Evolutionary conservation across 495 filamentous ascomycete genomes (phyloP).

Genomic region (Lophium mytilinum): DNA sequence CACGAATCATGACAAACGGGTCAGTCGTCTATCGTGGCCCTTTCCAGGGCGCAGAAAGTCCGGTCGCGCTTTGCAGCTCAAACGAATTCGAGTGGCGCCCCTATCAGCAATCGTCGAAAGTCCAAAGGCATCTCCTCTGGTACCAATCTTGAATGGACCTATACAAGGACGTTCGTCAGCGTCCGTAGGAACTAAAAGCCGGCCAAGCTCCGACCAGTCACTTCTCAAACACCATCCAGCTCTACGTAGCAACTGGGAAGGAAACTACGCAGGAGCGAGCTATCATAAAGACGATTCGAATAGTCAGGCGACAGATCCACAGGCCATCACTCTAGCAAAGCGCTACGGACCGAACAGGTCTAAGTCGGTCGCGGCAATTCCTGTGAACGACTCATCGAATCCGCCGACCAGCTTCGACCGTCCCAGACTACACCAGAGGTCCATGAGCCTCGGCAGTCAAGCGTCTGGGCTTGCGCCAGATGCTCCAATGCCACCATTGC

Average conservation of each 20-base stretch:
- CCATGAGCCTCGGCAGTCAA: conserved; percentile 15
- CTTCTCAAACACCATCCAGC: conserved; percentile 15
- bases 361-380: conserved; percentile 15
- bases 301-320: too few species aligned
- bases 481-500: conserved; percentile 11
- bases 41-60: conserved; percentile 15
- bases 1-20: neutral
- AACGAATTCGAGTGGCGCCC: conserved; percentile 4
- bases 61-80: conserved; percentile 8
- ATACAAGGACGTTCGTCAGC: neutral
- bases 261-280: neutral
- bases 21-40: conserved; percentile 16
- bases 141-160: conserved; percentile 2
- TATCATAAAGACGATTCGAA: neutral
- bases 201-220: conserved; percentile 15
- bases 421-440: conserved; percentile 9
- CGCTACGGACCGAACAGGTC: conserved; percentile 12
- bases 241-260: conserved; percentile 5
- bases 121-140: conserved; percentile 12
- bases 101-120: conserved; percentile 16
- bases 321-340: neutral
- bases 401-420: neutral
- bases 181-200: neutral
- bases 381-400: neutral
- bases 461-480: conserved; percentile 16